Evolutionary conservation across 1,284 basidiomycete genomes (phyloP), one percentile per base, ranked within the genome.

Genomic region (Agroathelia rolfsii): DNA sequence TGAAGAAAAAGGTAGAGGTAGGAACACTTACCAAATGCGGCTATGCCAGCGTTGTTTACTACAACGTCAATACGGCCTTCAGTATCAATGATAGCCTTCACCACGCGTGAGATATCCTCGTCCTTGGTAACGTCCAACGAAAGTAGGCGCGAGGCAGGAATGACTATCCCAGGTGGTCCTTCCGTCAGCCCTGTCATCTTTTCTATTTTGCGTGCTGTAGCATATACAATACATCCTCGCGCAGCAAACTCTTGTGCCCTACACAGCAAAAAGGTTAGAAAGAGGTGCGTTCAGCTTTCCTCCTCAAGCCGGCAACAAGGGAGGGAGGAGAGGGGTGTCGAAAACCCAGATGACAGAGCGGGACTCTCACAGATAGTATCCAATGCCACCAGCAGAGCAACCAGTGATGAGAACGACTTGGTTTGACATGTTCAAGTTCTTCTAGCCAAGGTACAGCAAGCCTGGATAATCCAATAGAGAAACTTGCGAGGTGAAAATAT

Each of bases 341-440:
- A n/a, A n/a, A n/a, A n/a, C n/a, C n/a, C n/a, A n/a, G n/a, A n/a
- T n/a, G n/a, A n/a, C n/a, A 13, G 15, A 17, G 24, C 24, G 21
- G 24, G 11, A 66, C 75, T 38, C 75, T 38, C 49, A 72, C 76
- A 81, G 46, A 5, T 66, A 54, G 43, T 65, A 76, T 9, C 81
- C 81, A 37, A 84, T 83, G 7, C 81, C 79, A 1, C 81, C 81
- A 10, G 61, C 53, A 1, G 76, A 69, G 45, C 76, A 78, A 2
- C 81, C 81, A 14, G 80, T 83, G 30, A 84, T 58, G 23, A 82
- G 58, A 17, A 79, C 74, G 10, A 80, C 62, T 19, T 43, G 52
- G 9, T n/a, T n/a, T n/a, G n/a, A n/a, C n/a, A n/a, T n/a, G n/a
- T n/a, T n/a, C n/a, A n/a, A n/a, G n/a, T n/a, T n/a, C n/a, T n/a